A percentile compares a stretch with the other conserved stretches of the same genome.
Evolutionary conservation across 2,329 filamentous ascomycete genomes (phyloP).

Genomic region (Lojkania enalia): DNA sequence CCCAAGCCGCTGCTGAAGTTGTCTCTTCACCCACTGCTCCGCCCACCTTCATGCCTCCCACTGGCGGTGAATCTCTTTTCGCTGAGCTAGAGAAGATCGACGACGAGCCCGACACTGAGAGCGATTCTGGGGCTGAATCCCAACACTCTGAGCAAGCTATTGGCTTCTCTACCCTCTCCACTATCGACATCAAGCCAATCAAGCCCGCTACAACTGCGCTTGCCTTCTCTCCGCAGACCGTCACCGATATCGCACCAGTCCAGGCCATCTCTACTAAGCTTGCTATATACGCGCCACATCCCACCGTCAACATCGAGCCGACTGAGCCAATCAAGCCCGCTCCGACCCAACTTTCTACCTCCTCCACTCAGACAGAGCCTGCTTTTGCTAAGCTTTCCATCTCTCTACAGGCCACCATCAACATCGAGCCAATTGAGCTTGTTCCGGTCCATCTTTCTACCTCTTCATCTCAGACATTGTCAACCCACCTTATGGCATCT

Average conservation of each 20-base stretch:
- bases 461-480: neutral
- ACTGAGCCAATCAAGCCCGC: neutral
- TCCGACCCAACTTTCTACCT: neutral
- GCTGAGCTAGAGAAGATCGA: neutral
- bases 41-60: neutral
- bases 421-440: neutral
- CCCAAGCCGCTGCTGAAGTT: neutral
- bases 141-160: too few species aligned
- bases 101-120: neutral
- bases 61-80: neutral
- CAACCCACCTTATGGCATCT: neutral
- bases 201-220: neutral
- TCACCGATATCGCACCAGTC: constrained; percentile 1
- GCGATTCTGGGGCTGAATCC: neutral
- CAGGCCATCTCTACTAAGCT: neutral
- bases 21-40: neutral
- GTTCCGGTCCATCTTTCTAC: neutral
- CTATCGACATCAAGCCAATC: constrained; percentile 1
- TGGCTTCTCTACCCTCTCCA: neutral
- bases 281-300: neutral
- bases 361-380: neutral
- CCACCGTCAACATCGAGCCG: neutral
- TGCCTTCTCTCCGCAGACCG: neutral
- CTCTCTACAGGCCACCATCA: neutral
- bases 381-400: neutral